Conservation (phyloP, 2,329 filamentous ascomycete genomes). For the Pseudogymnoascus destructans region DNA sequence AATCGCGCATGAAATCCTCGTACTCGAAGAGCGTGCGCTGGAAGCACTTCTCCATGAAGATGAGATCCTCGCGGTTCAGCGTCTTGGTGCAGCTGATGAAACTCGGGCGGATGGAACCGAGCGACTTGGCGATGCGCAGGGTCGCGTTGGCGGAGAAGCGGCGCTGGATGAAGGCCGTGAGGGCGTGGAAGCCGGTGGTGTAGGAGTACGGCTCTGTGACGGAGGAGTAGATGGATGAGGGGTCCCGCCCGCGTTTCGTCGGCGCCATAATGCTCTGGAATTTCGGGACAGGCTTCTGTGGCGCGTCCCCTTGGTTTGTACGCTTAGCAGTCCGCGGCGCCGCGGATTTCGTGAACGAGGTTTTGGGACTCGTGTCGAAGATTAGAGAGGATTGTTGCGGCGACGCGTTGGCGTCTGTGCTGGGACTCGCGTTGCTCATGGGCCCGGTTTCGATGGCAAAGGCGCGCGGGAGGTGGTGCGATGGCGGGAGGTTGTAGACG, state of each 20-base stretch:
- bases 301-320: no score
- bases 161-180: constrained; percentile 66
- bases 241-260: constrained; percentile 53
- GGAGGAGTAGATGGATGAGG: constrained; percentile 74
- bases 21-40: constrained; percentile 88
- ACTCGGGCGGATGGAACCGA: constrained; percentile 81
- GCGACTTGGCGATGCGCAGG: constrained; percentile 69
- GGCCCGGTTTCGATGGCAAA: constrained; percentile 52
- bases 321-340: constrained; percentile 18
- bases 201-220: constrained; percentile 90
- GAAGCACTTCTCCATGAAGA: constrained; percentile 97
- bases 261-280: constrained; percentile 22
- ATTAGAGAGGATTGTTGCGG: constrained; percentile 40
- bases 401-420: constrained; percentile 49
- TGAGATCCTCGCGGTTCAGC: constrained; percentile 74
- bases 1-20: constrained; percentile 80
- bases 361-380: constrained; percentile 43
- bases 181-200: constrained; percentile 75
- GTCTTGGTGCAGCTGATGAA: constrained; percentile 87
- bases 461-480: constrained; percentile 50
- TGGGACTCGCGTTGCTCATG: constrained; percentile 49
- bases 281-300: constrained; percentile 15
- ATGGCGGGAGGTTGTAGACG: constrained; percentile 34
- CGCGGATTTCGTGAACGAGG: constrained; percentile 16
- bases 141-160: constrained; percentile 69